These are phyloP conservation scores for Fusarium brachygibbosum DNA, from an alignment of 2,329 filamentous ascomycete genomes.

Conservation along the genomic window DNA sequence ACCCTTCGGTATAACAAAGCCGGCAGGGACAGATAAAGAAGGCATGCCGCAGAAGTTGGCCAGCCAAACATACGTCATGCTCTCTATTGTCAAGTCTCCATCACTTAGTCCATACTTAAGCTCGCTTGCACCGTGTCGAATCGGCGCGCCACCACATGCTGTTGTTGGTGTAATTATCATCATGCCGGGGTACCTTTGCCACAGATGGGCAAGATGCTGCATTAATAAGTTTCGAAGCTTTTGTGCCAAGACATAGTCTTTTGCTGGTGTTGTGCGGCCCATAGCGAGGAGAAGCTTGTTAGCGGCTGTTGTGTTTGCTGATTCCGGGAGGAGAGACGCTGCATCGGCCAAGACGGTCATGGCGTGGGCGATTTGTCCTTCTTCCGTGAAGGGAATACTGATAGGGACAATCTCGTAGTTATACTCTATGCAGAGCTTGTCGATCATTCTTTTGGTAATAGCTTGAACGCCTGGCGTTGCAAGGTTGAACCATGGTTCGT, in stretches of 20 bases:
- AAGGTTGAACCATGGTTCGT: conserved; percentile 70
- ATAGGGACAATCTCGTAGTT: conserved; percentile 70
- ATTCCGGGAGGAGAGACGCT: conserved; percentile 61
- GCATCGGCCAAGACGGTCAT: conserved; percentile 78
- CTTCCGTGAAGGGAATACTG: conserved; percentile 67
- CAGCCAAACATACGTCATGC: conserved; percentile 65
- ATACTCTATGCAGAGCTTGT: conserved; percentile 65
- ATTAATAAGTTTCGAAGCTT: conserved; percentile 77
- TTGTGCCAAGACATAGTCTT: conserved; percentile 77
- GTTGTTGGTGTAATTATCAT: conserved; percentile 79
- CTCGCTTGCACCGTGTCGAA: conserved; percentile 53
- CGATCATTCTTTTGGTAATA: conserved; percentile 60
- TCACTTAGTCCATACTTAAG: conserved; percentile 59
- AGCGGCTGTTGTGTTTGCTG: conserved; percentile 66
- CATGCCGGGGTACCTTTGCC: conserved; percentile 73
- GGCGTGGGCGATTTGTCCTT: conserved; percentile 80
- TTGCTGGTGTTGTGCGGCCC: conserved; percentile 72
- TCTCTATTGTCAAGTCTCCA: conserved; percentile 60
- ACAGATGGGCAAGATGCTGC: conserved; percentile 77
- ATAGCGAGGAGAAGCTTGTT: conserved; percentile 77
- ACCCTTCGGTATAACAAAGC: conserved; percentile 58
- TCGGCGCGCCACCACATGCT: conserved; percentile 60
- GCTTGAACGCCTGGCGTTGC: conserved; percentile 58
- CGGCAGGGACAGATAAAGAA: conserved; percentile 59
- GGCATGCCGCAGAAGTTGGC: conserved; percentile 65